These are phyloP conservation scores for Puccinellia tenuiflora DNA, from an alignment of 176 grass and related monocot species.

Conservation along the genomic window DNA sequence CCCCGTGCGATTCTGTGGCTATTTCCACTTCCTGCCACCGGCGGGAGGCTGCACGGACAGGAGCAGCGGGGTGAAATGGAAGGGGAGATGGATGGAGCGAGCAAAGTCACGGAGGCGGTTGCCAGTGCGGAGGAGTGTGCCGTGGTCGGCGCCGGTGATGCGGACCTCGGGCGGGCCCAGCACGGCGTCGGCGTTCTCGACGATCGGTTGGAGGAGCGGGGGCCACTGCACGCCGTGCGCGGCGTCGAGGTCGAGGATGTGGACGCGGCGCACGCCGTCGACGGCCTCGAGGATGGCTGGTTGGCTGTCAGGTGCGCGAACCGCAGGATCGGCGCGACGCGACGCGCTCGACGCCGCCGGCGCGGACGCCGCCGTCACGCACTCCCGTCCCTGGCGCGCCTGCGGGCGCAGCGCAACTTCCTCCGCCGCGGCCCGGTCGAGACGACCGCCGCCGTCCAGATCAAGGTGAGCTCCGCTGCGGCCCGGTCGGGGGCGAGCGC, in stretches of 20 bases:
- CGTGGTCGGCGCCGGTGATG: slow-evolving; percentile 73
- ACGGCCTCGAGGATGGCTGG: slow-evolving; percentile 89
- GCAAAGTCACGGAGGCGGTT: slow-evolving; percentile 75
- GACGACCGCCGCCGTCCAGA: too few species aligned
- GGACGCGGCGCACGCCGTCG: slow-evolving; percentile 53
- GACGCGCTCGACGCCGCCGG: too few species aligned
- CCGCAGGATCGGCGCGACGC: slow-evolving; percentile 92
- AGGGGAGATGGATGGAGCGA: slow-evolving; percentile 65
- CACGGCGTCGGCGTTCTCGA: slow-evolving; percentile 40
- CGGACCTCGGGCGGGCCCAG: slow-evolving; percentile 60
- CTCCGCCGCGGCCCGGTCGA: too few species aligned
- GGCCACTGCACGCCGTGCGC: slow-evolving; percentile 96
- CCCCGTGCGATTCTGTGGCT: too few species aligned
- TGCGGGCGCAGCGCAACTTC: too few species aligned
- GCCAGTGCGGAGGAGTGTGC: slow-evolving; percentile 72
- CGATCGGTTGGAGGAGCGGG: slow-evolving; percentile 81
- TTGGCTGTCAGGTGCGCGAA: slow-evolving; percentile 96
- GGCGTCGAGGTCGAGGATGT: slow-evolving; percentile 91
- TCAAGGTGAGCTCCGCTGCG: too few species aligned
- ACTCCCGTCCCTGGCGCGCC: too few species aligned
- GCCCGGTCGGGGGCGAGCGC: too few species aligned
- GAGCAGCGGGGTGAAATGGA: slow-evolving; percentile 85
- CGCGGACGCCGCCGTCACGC: too few species aligned
- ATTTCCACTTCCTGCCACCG: too few species aligned
- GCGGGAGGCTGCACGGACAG: too few species aligned